A percentile compares a stretch with the other conserved stretches of the same genome.
phyloP scores from a whole-genome alignment of 140 eudicot species.

The Bidens hawaiensis region DNA sequence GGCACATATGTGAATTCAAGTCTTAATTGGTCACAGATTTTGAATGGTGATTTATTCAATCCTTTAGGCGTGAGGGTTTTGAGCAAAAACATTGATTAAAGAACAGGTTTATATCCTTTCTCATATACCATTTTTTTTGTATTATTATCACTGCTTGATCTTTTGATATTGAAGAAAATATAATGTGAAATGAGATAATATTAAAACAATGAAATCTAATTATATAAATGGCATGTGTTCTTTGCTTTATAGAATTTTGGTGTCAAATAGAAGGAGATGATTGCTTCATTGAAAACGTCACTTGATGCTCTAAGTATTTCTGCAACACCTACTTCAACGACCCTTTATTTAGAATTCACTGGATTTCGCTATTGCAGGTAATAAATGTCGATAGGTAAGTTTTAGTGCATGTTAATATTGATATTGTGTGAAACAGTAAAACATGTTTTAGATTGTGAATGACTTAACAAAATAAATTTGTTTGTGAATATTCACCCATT shows the following conservation, averaged over 20 bases:
- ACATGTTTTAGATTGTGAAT: slow-evolving; percentile 10
- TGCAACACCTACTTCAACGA: slow-evolving; percentile 97
- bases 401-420: slow-evolving; percentile 4
- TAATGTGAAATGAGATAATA: slow-evolving; percentile 1
- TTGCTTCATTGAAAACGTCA: slow-evolving; percentile 89
- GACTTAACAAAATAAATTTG: too few species aligned
- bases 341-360: slow-evolving; percentile 95
- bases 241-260: slow-evolving; percentile 85
- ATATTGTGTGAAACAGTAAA: background rate
- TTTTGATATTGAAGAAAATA: slow-evolving; percentile 5
- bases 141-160: too few species aligned
- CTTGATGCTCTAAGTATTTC: slow-evolving; percentile 97
- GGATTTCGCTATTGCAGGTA: slow-evolving; percentile 99
- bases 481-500: background rate
- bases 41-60: too few species aligned
- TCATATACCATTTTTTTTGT: too few species aligned
- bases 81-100: too few species aligned
- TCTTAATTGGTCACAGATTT: too few species aligned
- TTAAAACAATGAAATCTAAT: background rate
- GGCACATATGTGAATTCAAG: too few species aligned
- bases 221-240: slow-evolving; percentile 2
- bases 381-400: too few species aligned
- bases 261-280: slow-evolving; percentile 95
- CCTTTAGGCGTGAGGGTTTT: too few species aligned
- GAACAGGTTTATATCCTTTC: too few species aligned